Evolutionary conservation across 129 eudicot species (phyloP).

Genomic region (Lactuca saligna): DNA sequence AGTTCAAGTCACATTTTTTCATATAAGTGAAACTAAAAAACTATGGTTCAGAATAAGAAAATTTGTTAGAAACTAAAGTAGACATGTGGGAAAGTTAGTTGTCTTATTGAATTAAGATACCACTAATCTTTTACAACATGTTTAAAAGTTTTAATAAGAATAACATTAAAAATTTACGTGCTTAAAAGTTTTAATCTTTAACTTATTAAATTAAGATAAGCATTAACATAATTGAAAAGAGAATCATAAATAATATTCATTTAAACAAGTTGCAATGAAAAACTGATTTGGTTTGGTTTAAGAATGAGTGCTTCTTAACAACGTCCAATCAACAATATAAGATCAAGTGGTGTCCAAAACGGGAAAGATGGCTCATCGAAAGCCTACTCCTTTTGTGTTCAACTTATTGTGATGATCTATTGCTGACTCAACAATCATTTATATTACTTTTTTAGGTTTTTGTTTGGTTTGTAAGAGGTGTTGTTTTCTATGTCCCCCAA

Average conservation of each 20-base stretch:
- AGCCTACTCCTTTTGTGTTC: neutral
- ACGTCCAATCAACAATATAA: neutral
- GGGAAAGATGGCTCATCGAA: neutral
- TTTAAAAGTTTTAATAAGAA: no score
- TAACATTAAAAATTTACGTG: neutral
- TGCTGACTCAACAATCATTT: neutral
- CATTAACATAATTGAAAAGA: no score
- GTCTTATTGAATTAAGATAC: no score
- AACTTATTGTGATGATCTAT: neutral
- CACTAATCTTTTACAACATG: no score
- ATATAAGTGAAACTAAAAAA: neutral
- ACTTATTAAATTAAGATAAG: neutral
- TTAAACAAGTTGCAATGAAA: neutral
- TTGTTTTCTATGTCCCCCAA: constrained; percentile 3
- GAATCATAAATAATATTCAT: neutral
- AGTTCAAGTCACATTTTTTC: no score
- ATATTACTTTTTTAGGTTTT: neutral
- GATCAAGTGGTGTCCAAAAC: neutral
- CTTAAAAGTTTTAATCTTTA: neutral
- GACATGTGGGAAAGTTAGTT: no score
- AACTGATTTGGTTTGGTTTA: neutral
- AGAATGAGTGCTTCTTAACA: neutral
- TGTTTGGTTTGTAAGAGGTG: neutral
- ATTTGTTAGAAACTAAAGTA: neutral
- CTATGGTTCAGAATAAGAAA: neutral